Evolutionary conservation across 805 yeast genomes (phyloP), one percentile per base, ranked within the genome.

Genomic region (Alloascoidea africana): DNA sequence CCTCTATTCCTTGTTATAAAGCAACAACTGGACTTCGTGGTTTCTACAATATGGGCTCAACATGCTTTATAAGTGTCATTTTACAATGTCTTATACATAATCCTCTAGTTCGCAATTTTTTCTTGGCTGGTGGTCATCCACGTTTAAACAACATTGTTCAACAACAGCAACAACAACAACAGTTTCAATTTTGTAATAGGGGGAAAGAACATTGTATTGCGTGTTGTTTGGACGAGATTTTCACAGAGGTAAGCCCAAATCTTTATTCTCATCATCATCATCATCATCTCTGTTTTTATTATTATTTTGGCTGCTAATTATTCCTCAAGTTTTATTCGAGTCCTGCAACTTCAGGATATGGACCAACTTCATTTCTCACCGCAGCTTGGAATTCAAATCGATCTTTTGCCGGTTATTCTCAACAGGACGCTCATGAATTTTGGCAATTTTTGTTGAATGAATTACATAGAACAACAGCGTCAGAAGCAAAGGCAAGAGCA

Each of bases 361-460:
- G 97, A 0, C 79, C 91, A 44, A 76, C 91, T 2, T 71, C 80
- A 37, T 57, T 91, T 35, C 63, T 91, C 36, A 67, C 73, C n/a
- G 83, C 95, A 8, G 78, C 95, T 1, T 86, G 96, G 89, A 77
- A 76, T 48, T 76, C 78, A 35, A 82, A 84, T 47, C 72, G 81
- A 45, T 70, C 85, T 23, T 68, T 91, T 41, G 94, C 96, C 0
- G 99, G 99, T 1, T 87, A 87, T 46, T 80, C 91, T 27, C 96
- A 91, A 56, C 99, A 91, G 57, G 99, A 91, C 54, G 97, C 98
- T 0, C 99, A 91, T 58, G 99, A 91, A 56, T 91, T 89, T 56
- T 79, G 94, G 79, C 96, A 91, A 53, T 87, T 89, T 53, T 51
- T 89, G 18, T 64, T 89, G 30, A 82, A 89, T 55, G 94, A 86